Evolutionary conservation across 108 stramenopile genomes (phyloP).

Genomic region (Cyclotella sp.): DNA sequence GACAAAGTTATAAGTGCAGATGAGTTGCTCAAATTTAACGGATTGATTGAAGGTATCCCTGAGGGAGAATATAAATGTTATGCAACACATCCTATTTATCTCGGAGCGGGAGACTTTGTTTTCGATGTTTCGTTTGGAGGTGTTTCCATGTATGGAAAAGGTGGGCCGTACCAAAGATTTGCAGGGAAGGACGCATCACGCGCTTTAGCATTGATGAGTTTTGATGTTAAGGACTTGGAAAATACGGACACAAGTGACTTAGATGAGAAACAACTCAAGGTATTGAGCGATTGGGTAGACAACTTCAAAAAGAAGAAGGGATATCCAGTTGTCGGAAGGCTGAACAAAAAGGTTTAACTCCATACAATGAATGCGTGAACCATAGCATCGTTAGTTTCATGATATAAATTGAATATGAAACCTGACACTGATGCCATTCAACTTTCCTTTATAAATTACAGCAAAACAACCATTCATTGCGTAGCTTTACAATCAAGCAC

Average conservation of each 20-base stretch:
- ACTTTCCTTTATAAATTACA: too few species aligned
- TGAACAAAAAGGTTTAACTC: constrained; percentile 43
- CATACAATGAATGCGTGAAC: too few species aligned
- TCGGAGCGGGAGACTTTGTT: constrained; percentile 84
- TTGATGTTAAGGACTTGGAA: constrained; percentile 87
- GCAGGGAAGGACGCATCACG: constrained; percentile 95
- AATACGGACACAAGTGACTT: constrained; percentile 82
- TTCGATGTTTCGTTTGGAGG: constrained; percentile 98
- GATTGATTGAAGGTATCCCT: constrained; percentile 57
- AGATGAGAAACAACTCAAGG: constrained; percentile 80
- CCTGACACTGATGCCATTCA: too few species aligned
- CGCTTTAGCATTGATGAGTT: constrained; percentile 97
- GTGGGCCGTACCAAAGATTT: constrained; percentile 90
- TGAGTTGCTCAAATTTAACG: constrained; percentile 70
- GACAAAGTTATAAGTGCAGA: constrained; percentile 72
- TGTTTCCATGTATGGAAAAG: constrained; percentile 81
- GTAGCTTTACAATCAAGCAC: too few species aligned
- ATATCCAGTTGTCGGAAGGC: constrained; percentile 94
- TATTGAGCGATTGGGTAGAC: constrained; percentile 93
- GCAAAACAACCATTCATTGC: background rate
- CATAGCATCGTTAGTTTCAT: background rate
- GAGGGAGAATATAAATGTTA: constrained; percentile 61
- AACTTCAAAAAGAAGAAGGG: constrained; percentile 88
- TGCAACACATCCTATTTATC: constrained; percentile 81
- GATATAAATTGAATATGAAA: too few species aligned